Base-by-base conservation (phyloP, 139 green algal genomes). In the Ettlia oleoabundans region DNA sequence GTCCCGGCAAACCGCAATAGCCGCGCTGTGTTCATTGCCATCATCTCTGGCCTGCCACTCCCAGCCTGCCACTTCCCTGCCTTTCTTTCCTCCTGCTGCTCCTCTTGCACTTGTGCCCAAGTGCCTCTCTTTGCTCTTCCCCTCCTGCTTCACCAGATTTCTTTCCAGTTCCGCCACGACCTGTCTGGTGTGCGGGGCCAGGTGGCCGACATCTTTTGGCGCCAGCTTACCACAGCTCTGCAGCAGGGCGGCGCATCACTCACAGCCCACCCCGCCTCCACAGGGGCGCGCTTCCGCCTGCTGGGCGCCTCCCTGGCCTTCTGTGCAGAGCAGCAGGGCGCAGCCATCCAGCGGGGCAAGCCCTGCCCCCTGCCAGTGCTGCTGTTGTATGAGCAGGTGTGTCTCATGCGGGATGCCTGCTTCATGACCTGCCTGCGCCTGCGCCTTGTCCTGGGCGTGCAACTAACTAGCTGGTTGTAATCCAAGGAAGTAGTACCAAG, bases 181-280 rank as follows among this genome's bases (percentile, higher is more conserved):
- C 63, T 58, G 28, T 80, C 58, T 32, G 61, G 43, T 33, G 32
- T 68, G 47, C 41, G 55, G 24, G 61, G 55, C 28, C 76, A 65
- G 35, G 78, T 76, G n/a, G 47, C 51, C 21, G 61, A 26, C 10
- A 15, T 74, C 0, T 79, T 77, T 15, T 74, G 75, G 35, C 82
- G 82, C 40, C 51, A 91, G 74, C 86, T 94, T 79, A 84, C 85
- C 61, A 74, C 84, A 35, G 86, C 88, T 1, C 86, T 95, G 64
- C 47, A 63, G 13, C 19, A 81, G 32, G 52, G 71, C 1, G 43
- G 76, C 21, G 19, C 9, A 55, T 22, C 28, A n/a, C 87, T 96
- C 43, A 86, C 83, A 41, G 84, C 71, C 28, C 92, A 95, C 85
- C 90, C 93, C 41, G 88, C 92, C 37, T 88, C 93, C 28, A 78